Base-by-base conservation (phyloP, 176 grass and related monocot species). In the Phragmites australis region DNA sequence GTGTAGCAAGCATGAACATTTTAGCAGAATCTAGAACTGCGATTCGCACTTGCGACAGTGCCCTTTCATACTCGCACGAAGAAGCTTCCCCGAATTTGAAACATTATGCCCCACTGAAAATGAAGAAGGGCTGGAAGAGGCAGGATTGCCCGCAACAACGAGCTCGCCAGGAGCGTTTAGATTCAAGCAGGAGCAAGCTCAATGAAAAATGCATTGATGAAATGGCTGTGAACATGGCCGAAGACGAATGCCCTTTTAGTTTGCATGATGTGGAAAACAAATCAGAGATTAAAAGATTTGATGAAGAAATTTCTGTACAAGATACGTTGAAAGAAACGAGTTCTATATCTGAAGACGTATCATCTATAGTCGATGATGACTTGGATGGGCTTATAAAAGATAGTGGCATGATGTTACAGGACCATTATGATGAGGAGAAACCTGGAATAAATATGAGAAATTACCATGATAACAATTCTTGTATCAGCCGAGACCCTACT, bases 151-250 rank as follows among this genome's bases (percentile, higher is more conserved):
- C 78, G 29, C 96, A 99, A 73, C 96, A 95, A 83, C 88, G 77
- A 50, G 90, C 90, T 89, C 92, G 92, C 11, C 90, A 99, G 56
- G 96, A 99, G 68, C 83, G 90, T 46, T 73, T 99, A 55, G 93
- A 95, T 41, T 87, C 71, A 15, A 93, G 92, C 66, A 88, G 92
- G 82, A 99, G 91, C 69, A 92, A 87, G 51, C 82, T 89, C 43
- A 74, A 19, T 46, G 88, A 92, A 82, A 70, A 65, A 81, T 69
- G 89, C 44, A 70, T 85, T 78, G 90, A 91, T 81, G 90, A 95
- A 70, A 93, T 94, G 96, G 84, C 83, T 73, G 85, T 90, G 31
- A 94, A 93, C 79, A 93, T 98, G 92, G 81, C 87, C 56, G 90
- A 95, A 77, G 88, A 99, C 67, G 87, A 87, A 68, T 72, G 41